Percentiles rank a stretch among this genome's conserved stretches.
phyloP scores from a whole-genome alignment of 2,329 filamentous ascomycete genomes.

The Sclerotinia sclerotiorum region DNA sequence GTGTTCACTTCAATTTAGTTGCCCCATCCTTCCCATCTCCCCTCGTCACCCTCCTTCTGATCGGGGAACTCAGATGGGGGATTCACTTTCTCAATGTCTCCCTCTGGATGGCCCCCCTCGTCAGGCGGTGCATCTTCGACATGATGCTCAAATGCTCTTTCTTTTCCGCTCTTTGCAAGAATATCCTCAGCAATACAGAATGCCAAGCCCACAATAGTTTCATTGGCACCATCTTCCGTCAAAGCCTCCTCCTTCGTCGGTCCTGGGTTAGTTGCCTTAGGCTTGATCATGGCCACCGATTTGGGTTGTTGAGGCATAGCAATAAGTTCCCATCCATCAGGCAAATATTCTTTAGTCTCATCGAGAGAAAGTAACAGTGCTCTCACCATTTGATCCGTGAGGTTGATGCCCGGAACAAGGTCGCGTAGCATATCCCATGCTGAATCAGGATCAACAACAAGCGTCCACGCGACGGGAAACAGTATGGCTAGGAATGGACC shows the following conservation, averaged over 20 bases:
- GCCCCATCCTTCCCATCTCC: neutral
- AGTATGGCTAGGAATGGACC: constrained; percentile 5
- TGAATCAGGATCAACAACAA: neutral
- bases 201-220: neutral
- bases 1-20: neutral
- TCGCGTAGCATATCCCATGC: neutral
- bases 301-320: constrained; percentile 5
- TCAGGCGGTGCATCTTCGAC: neutral
- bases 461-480: neutral
- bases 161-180: neutral
- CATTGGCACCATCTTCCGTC: neutral
- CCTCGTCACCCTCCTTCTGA: neutral
- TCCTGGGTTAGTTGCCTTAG: neutral
- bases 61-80: neutral
- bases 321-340: constrained; percentile 1
- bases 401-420: neutral
- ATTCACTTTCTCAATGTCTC: neutral
- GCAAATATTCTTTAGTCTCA: neutral
- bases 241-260: neutral
- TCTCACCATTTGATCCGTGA: constrained; percentile 12
- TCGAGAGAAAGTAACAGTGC: neutral
- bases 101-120: neutral
- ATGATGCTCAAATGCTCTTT: neutral
- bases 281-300: neutral
- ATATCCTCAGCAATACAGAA: neutral